phyloP scores from a whole-genome alignment of 2,329 filamentous ascomycete genomes.

The Colletotrichum scovillei region DNA sequence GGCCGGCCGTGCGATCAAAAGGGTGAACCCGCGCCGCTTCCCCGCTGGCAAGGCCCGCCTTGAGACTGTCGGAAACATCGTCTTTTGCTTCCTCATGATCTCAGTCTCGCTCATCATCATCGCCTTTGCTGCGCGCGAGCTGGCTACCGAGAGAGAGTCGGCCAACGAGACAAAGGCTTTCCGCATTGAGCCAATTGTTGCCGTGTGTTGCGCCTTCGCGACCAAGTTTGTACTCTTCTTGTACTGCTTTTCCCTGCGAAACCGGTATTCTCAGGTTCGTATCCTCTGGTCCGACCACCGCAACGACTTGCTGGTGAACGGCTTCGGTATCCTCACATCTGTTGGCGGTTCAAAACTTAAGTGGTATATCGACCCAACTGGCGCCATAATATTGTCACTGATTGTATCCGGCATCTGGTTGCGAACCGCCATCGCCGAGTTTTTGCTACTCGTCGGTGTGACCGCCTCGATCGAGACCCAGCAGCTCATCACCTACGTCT shows the following conservation, averaged over 20 bases:
- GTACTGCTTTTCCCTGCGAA: slow-evolving; percentile 91
- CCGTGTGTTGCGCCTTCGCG: slow-evolving; percentile 82
- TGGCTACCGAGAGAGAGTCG: slow-evolving; percentile 55
- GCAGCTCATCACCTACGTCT: slow-evolving; percentile 95
- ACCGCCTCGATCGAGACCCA: slow-evolving; percentile 86
- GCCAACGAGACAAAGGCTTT: slow-evolving; percentile 70
- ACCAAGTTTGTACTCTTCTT: slow-evolving; percentile 89
- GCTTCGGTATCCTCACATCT: slow-evolving; percentile 89
- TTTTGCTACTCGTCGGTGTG: slow-evolving; percentile 89
- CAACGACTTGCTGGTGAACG: slow-evolving; percentile 95
- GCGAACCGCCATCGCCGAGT: slow-evolving; percentile 86
- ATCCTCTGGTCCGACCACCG: slow-evolving; percentile 98
- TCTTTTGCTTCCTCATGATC: slow-evolving; percentile 96
- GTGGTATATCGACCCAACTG: slow-evolving; percentile 96
- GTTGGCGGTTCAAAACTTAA: slow-evolving; percentile 86
- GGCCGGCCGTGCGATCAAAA: slow-evolving; percentile 86
- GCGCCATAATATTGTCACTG: slow-evolving; percentile 85
- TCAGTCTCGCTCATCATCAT: slow-evolving; percentile 92
- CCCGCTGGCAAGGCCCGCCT: slow-evolving; percentile 94
- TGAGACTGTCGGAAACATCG: slow-evolving; percentile 95
- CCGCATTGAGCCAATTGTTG: slow-evolving; percentile 85
- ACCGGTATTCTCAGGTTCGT: slow-evolving; percentile 90
- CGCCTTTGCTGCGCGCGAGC: slow-evolving; percentile 82
- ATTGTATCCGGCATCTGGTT: slow-evolving; percentile 86
- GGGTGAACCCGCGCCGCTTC: slow-evolving; percentile 86